These are phyloP conservation scores for Lenwebbia sp. DNA, from an alignment of 345 rosid species.

Conservation along the genomic window DNA sequence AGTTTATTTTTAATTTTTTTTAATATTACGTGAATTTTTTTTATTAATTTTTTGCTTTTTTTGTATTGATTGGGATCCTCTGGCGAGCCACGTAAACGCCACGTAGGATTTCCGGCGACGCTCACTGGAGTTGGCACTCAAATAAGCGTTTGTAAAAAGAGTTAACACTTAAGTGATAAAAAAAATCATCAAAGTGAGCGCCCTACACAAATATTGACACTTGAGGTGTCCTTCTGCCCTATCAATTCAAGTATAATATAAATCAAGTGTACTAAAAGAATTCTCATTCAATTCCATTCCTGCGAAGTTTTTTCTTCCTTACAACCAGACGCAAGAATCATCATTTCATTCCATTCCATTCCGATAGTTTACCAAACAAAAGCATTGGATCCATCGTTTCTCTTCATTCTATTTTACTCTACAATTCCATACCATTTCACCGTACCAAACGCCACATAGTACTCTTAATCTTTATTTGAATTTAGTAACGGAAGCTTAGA, in stretches of 20 bases:
- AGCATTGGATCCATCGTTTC: not conserved
- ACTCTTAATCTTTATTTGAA: not conserved
- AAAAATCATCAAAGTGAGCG: no score
- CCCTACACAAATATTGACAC: no score
- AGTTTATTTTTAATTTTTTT: no score
- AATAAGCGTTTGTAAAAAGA: no score
- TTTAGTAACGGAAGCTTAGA: not conserved
- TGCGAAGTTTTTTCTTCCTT: not conserved
- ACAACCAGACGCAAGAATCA: not conserved
- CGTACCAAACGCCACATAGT: not conserved
- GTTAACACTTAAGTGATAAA: no score
- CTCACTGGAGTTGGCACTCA: no score
- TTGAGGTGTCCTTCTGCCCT: no score
- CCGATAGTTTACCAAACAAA: not conserved
- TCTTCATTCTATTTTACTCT: not conserved
- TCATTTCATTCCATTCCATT: not conserved
- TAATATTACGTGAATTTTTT: no score
- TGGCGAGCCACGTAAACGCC: no score
- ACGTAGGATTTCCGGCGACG: no score
- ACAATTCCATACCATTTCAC: not conserved
- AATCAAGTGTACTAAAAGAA: not conserved
- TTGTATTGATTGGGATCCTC: no score
- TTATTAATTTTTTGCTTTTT: no score
- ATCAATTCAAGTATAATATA: not conserved
- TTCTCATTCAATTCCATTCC: not conserved